Evolutionary conservation across 768 basidiomycete species (phyloP).

Genomic region (Pleurotus giganteus): DNA sequence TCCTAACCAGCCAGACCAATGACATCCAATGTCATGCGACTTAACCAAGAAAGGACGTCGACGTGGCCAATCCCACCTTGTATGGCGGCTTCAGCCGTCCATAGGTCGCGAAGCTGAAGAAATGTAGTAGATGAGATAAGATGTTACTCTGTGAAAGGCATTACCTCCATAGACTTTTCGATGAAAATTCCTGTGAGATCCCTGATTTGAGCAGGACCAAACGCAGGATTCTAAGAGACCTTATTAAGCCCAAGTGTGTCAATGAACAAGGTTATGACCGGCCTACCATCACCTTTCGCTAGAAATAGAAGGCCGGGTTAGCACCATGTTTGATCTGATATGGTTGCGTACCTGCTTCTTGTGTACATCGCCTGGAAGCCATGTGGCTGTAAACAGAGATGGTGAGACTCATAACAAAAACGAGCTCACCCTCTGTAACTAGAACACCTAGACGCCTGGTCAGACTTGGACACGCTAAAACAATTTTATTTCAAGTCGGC

Average conservation of each 20-base stretch:
- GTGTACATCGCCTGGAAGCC: conserved; percentile 2
- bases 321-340: not conserved
- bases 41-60: conserved; percentile 53
- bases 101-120: conserved; percentile 35
- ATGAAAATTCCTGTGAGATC: conserved; percentile 38
- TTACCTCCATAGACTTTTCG: conserved; percentile 38
- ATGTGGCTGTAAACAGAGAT: not conserved
- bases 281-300: conserved; percentile 6
- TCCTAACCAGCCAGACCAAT: conserved; percentile 54
- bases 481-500: not conserved
- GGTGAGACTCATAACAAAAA: too few species aligned
- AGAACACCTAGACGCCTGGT: not conserved
- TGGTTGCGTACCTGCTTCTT: conserved; percentile 3
- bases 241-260: not conserved
- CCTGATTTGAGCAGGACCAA: conserved; percentile 4
- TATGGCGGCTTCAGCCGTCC: conserved; percentile 21
- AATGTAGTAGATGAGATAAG: conserved; percentile 8
- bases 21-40: conserved; percentile 60
- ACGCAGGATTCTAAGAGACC: conserved; percentile 3
- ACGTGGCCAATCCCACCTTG: conserved; percentile 22
- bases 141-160: conserved; percentile 9
- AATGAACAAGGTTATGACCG: not conserved
- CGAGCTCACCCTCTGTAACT: conserved; percentile 6
- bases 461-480: not conserved
- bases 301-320: not conserved